phyloP scores from a whole-genome alignment of 495 filamentous ascomycete species.

The Penicillium riverlandense region DNA sequence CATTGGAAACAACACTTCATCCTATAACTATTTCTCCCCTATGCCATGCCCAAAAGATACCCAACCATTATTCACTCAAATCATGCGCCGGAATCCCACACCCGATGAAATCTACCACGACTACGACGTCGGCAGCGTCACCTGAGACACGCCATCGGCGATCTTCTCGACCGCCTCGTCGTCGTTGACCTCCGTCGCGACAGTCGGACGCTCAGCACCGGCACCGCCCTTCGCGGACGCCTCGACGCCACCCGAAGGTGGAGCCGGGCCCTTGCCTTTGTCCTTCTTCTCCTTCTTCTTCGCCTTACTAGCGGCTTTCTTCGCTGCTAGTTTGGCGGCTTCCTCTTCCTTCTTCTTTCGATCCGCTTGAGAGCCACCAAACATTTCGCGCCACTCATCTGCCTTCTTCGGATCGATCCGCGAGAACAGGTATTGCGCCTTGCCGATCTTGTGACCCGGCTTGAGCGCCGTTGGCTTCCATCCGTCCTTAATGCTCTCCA shows the following conservation, averaged over 20 bases:
- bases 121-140: conserved; percentile 33
- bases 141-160: conserved; percentile 33
- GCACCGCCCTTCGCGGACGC: conserved; percentile 30
- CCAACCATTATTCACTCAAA: no score
- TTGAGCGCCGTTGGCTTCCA: conserved; percentile 58
- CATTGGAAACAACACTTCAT: no score
- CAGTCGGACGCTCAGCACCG: conserved; percentile 18
- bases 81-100: no score
- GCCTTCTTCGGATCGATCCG: conserved; percentile 76
- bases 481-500: conserved; percentile 33
- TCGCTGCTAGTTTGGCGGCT: conserved; percentile 46
- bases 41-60: no score
- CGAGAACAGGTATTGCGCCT: conserved; percentile 76
- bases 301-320: conserved; percentile 50
- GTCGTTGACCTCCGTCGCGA: conserved; percentile 13
- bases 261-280: conserved; percentile 18
- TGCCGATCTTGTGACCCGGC: conserved; percentile 73
- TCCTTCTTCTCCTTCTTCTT: conserved; percentile 55
- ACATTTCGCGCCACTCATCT: conserved; percentile 72
- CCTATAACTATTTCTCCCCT: no score
- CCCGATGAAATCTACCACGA: no score
- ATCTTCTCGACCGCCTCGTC: conserved; percentile 33
- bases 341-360: conserved; percentile 59
- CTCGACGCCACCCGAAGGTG: conserved; percentile 23
- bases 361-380: conserved; percentile 67